Conservation (phyloP, 441 rosid genomes). For the Aleurites moluccanus region DNA sequence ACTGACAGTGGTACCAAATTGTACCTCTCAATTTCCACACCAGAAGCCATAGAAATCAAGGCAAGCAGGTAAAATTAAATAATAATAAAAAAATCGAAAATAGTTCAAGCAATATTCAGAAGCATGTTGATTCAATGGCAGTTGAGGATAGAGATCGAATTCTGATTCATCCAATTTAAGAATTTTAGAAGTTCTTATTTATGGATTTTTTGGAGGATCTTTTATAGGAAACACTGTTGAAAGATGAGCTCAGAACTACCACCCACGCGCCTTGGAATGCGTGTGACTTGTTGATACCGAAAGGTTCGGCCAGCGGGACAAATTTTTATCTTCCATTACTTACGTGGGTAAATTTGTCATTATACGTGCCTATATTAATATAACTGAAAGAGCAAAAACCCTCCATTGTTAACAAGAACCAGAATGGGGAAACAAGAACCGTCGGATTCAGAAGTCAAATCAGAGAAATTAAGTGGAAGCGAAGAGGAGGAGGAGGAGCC, state of each 20-base stretch:
- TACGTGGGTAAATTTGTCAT: not conserved
- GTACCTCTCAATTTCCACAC: conserved; percentile 39
- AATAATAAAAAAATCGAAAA: not conserved
- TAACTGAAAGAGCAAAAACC: not conserved
- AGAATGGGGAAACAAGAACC: conserved; percentile 26
- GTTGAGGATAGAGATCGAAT: not conserved
- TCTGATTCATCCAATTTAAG: not conserved
- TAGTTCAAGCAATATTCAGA: not conserved
- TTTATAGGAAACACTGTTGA: not conserved
- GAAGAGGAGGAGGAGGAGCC: conserved; percentile 14
- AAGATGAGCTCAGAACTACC: not conserved
- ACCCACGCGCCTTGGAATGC: not conserved
- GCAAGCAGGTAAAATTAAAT: not conserved
- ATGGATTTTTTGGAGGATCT: not conserved
- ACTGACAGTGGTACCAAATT: conserved; percentile 40
- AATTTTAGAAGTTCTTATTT: not conserved
- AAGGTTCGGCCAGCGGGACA: not conserved
- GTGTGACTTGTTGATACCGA: conserved; percentile 4
- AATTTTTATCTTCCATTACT: not conserved
- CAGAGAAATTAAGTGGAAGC: conserved; percentile 27
- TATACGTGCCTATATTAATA: not conserved
- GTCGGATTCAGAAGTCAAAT: conserved; percentile 30
- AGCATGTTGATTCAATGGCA: not conserved
- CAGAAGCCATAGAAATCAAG: conserved; percentile 50
- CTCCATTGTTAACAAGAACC: not conserved